Percentiles rank a stretch among this genome's conserved stretches.
Conservation (phyloP, 495 filamentous ascomycete species). For the Lindgomyces ingoldianus region DNA sequence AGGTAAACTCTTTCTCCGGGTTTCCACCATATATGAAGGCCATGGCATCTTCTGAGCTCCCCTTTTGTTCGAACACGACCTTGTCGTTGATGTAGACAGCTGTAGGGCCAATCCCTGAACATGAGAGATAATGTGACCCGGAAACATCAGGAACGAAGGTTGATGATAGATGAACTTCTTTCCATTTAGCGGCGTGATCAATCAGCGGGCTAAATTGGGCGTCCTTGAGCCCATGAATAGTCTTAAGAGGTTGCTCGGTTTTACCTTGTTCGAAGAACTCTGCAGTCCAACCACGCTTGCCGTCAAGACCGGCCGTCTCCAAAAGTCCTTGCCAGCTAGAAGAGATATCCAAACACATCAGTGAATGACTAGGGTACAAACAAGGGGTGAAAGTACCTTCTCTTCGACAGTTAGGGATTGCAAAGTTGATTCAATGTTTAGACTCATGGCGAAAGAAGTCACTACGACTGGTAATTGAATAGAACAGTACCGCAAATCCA, state of each 20-base stretch:
- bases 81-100: conserved; percentile 20
- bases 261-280: conserved; percentile 21
- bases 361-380: background rate
- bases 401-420: conserved; percentile 24
- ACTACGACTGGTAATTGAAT: background rate
- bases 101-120: conserved; percentile 23
- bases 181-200: background rate
- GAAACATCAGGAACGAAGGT: conserved; percentile 12
- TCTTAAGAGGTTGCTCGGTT: conserved; percentile 3
- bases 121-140: conserved; percentile 21
- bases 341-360: conserved; percentile 14
- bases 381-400: conserved; percentile 10
- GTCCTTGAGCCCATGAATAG: background rate
- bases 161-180: conserved; percentile 7
- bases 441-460: background rate
- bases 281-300: conserved; percentile 14
- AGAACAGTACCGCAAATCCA: background rate
- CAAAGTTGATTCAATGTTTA: conserved; percentile 10
- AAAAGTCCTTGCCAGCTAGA: conserved; percentile 28
- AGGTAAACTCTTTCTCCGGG: conserved; percentile 22
- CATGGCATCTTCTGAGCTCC: conserved; percentile 18
- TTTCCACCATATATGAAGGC: conserved; percentile 21
- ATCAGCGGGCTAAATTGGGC: conserved; percentile 15
- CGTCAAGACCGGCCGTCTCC: conserved; percentile 27
- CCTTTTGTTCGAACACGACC: conserved; percentile 14